Evolutionary conservation across 345 rosid genomes (phyloP).

Genomic region (Jatropha curcas): DNA sequence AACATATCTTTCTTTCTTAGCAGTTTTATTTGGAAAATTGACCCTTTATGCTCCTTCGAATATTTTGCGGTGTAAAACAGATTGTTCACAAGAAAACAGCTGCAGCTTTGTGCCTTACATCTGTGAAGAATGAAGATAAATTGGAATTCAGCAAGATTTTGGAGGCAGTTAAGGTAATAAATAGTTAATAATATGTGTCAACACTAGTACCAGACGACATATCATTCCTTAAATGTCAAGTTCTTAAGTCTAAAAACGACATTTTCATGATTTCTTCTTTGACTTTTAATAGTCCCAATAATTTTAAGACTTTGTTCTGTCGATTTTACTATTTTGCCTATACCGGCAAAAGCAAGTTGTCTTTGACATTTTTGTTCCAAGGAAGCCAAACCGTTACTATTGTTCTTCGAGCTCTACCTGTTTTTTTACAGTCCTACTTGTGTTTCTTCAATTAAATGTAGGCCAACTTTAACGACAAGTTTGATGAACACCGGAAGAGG

Average conservation of each 20-base stretch:
- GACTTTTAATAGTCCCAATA: not conserved
- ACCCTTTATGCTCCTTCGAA: not conserved
- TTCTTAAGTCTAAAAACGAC: too few relatives aligned
- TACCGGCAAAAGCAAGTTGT: not conserved
- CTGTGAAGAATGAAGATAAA: conserved; percentile 77
- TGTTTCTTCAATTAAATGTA: conserved; percentile 6
- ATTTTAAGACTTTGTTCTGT: not conserved
- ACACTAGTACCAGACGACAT: not conserved
- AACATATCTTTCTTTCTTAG: not conserved
- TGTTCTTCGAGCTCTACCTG: not conserved
- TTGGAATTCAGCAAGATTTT: conserved; percentile 69
- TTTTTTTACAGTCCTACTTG: not conserved
- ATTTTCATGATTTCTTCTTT: not conserved
- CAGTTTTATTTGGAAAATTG: not conserved
- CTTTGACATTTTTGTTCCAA: not conserved
- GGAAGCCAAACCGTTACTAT: too few relatives aligned
- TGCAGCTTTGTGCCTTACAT: conserved; percentile 65
- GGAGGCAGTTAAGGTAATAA: conserved; percentile 71
- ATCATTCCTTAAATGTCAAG: not conserved
- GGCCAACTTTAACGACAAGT: conserved; percentile 80
- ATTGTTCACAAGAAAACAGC: conserved; percentile 80
- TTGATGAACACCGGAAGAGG: conserved; percentile 68
- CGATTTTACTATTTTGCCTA: too few relatives aligned
- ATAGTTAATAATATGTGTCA: not conserved
- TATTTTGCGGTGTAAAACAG: conserved; percentile 22